Evolutionary conservation across 1,139 yeast genomes (phyloP).

Genomic region (Zygosaccharomyces pseudobailii): DNA sequence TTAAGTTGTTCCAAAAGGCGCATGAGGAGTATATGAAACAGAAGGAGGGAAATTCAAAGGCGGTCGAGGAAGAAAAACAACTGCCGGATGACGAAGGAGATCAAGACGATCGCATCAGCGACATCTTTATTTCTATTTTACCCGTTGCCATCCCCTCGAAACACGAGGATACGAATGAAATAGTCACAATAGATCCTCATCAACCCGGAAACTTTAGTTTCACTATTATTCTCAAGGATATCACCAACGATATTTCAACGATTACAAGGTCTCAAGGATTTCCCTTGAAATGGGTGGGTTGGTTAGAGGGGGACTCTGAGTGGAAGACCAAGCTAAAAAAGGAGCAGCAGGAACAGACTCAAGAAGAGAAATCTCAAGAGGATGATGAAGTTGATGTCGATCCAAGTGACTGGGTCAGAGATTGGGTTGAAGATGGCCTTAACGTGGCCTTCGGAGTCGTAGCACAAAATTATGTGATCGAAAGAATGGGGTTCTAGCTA

Average conservation of each 20-base stretch:
- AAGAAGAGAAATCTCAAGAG: conserved; percentile 20
- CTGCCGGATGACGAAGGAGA: conserved; percentile 6
- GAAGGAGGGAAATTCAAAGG: conserved; percentile 14
- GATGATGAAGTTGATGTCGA: conserved; percentile 52
- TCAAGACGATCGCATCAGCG: conserved; percentile 45
- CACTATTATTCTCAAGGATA: conserved; percentile 69
- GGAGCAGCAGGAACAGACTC: conserved; percentile 11
- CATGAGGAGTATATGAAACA: conserved; percentile 31
- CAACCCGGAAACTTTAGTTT: conserved; percentile 53
- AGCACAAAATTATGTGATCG: conserved; percentile 86
- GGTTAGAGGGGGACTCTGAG: conserved; percentile 56
- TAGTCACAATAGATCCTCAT: conserved; percentile 38
- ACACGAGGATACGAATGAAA: conserved; percentile 33
- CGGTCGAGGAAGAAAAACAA: conserved; percentile 15
- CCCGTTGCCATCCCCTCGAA: conserved; percentile 43
- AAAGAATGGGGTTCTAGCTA: conserved; percentile 67
- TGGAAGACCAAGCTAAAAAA: conserved; percentile 32
- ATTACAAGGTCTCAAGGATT: conserved; percentile 81
- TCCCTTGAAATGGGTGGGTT: conserved; percentile 83
- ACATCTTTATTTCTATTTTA: conserved; percentile 74
- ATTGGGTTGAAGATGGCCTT: conserved; percentile 84
- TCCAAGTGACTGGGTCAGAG: conserved; percentile 93
- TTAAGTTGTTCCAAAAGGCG: conserved; percentile 43
- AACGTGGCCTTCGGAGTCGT: conserved; percentile 75
- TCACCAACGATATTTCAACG: conserved; percentile 68